A percentile compares a stretch with the other conserved stretches of the same genome.
Evolutionary conservation across 2,329 filamentous ascomycete species (phyloP).

Genomic region (Zopfia rhizophila): DNA sequence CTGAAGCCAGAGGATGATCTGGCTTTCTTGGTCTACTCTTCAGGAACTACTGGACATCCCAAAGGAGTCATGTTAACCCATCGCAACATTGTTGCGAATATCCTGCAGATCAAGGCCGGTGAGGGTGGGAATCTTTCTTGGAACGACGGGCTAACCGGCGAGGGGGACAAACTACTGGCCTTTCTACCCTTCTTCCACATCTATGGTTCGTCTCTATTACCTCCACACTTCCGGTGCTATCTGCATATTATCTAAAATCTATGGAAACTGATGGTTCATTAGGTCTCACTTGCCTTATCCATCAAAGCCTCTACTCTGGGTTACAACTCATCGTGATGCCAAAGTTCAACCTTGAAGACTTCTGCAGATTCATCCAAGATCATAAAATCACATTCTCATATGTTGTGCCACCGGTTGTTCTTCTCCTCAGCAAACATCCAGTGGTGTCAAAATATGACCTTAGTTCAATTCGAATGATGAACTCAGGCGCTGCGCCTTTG

Average conservation of each 20-base stretch:
- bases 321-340: conserved; percentile 76
- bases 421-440: conserved; percentile 83
- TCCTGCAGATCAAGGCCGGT: conserved; percentile 53
- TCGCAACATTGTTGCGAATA: conserved; percentile 81
- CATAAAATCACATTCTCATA: conserved; percentile 81
- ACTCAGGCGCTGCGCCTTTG: conserved; percentile 86
- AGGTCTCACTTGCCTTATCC: conserved; percentile 78
- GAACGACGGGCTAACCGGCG: conserved; percentile 67
- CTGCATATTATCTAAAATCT: conserved; percentile 13
- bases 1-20: conserved; percentile 77
- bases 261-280: background rate
- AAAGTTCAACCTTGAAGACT: conserved; percentile 83
- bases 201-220: conserved; percentile 72
- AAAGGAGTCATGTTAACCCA: conserved; percentile 93
- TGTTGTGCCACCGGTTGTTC: conserved; percentile 84
- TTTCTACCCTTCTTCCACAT: conserved; percentile 93
- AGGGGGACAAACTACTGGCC: conserved; percentile 78
- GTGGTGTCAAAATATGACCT: conserved; percentile 83
- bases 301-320: conserved; percentile 73
- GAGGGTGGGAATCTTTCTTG: conserved; percentile 65
- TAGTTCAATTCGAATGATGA: conserved; percentile 81
- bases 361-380: conserved; percentile 80
- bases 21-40: conserved; percentile 87
- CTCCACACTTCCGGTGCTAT: background rate
- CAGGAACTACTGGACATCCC: conserved; percentile 88